phyloP scores from a whole-genome alignment of 139 green algal species.

The Ettlia oleoabundans region DNA sequence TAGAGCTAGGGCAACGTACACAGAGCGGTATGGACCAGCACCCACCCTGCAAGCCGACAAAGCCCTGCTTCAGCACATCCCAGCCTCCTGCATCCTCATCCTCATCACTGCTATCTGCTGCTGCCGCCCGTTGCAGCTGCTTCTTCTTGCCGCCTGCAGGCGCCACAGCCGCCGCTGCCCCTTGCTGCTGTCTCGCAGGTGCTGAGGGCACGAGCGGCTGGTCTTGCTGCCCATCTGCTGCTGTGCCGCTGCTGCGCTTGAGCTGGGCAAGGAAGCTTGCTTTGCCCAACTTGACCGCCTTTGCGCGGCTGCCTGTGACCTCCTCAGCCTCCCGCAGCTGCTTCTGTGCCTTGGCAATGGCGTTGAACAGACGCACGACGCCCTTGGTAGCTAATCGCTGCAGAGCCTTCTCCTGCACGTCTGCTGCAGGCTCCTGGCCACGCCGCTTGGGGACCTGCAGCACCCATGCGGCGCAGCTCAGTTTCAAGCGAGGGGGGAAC shows the following conservation, averaged over 20 bases:
- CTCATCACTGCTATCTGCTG: constrained; percentile 18
- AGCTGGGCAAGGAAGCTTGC: constrained; percentile 79
- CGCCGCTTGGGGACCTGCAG: constrained; percentile 45
- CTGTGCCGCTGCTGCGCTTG: constrained; percentile 37
- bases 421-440: constrained; percentile 72
- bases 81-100: constrained; percentile 58
- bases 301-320: constrained; percentile 37
- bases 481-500: too few relatives aligned
- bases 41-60: constrained; percentile 63
- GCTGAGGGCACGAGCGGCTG: constrained; percentile 40
- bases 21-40: too few relatives aligned
- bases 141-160: too few relatives aligned
- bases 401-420: constrained; percentile 76
- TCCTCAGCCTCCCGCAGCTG: constrained; percentile 43
- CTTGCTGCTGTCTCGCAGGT: neutral
- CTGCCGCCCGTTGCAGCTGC: constrained; percentile 20
- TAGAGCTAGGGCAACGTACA: too few relatives aligned
- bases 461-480: too few relatives aligned
- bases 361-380: constrained; percentile 92
- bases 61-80: constrained; percentile 78
- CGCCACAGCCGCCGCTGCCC: too few relatives aligned
- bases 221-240: neutral
- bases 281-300: constrained; percentile 63
- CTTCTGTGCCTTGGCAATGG: constrained; percentile 81
- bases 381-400: constrained; percentile 75